Evolutionary conservation across 805 yeast genomes (phyloP), one percentile per base, ranked within the genome.

Genomic region (Candida sithepensis): DNA sequence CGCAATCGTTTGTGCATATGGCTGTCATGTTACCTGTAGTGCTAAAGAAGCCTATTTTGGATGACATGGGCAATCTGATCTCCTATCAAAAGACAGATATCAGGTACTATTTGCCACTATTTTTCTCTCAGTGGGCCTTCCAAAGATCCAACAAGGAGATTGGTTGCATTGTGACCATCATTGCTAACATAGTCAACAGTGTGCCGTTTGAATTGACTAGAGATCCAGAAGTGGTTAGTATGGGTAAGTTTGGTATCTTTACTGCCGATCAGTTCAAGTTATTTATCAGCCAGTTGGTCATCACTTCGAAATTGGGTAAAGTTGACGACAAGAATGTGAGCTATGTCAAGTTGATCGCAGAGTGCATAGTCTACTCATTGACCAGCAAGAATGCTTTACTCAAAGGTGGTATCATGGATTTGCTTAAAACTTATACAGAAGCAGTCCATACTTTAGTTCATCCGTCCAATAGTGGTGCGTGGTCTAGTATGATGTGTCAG

Each of bases 401-500:
- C 2, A 48, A 61, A 2, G 71, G 62, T 18, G 81, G 82, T 5
- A 72, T 82, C 20, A 61, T 84, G 54, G 78, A 72, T 16, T 70
- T 75, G 42, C 58, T 91, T 4, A 69, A 71, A 20, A 73, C 80
- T 0, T 68, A 87, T 23, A 56, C 85, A n/a, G 81, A 81, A 45
- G 81, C 96, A 0, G 70, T 90, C 5, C 84, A 79, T 51, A 87
- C 96, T 18, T 88, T 84, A 65, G 83, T 82, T 3, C 97, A 94
- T 64, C 99, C 99, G 6, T 90, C 98, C 0, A 91, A 91, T 63
- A 65, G 74, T n/a, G 98, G 97, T 0, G 75, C 76, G n/a, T 91
- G 98, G 97, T 78, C 96, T 0, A 66, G 75, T 23, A 70, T 83
- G 4, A 77, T 92, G 26, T 75, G 95, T 0, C 79, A 79, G 48